Conservation (phyloP, 208 protist species). For the Acanthamoeba lenticulata region DNA sequence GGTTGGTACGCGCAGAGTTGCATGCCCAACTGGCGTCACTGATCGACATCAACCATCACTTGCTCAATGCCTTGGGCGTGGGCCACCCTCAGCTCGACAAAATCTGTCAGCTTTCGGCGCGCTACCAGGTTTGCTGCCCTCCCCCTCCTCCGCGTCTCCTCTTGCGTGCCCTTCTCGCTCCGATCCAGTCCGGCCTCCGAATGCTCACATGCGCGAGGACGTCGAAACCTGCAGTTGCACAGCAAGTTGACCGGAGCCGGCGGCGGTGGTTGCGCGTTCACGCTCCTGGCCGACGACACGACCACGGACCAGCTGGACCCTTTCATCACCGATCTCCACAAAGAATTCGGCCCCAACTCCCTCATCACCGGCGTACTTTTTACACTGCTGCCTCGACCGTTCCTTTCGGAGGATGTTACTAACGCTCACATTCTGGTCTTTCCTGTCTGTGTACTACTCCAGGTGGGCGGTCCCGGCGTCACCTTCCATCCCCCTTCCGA, state of each 20-base stretch:
- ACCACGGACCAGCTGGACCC: background rate
- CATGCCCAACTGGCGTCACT: conserved; percentile 22
- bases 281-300: conserved; percentile 21
- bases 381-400: background rate
- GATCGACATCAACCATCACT: conserved; percentile 69
- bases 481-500: conserved; percentile 13
- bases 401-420: background rate
- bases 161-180: background rate
- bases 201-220: background rate
- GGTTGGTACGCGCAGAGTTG: background rate
- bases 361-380: conserved; percentile 22
- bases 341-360: conserved; percentile 4
- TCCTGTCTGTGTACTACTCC: no score
- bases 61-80: conserved; percentile 58
- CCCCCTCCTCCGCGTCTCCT: background rate
- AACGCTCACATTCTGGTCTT: no score
- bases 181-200: background rate
- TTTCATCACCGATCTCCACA: background rate
- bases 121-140: background rate
- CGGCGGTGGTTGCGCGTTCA: conserved; percentile 61
- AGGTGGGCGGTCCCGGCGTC: conserved; percentile 38
- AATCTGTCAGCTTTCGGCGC: background rate
- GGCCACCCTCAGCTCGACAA: conserved; percentile 43
- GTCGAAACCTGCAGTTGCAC: background rate
- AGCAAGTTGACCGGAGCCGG: conserved; percentile 64